phyloP scores from a whole-genome alignment of 2,329 filamentous ascomycete genomes.

The Sporothrix globosa region DNA sequence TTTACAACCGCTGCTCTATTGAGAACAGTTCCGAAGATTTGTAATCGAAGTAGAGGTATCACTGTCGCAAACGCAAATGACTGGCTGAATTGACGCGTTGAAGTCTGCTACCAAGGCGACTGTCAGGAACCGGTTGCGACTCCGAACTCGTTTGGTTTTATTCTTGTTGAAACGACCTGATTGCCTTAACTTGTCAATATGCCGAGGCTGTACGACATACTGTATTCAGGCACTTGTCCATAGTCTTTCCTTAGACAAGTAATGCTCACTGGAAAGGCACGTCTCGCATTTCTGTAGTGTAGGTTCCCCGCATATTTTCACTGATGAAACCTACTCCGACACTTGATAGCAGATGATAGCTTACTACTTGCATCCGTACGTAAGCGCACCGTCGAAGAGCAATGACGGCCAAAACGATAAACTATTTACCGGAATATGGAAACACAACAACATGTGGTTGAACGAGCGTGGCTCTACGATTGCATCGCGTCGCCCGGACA shows the following conservation, averaged over 20 bases:
- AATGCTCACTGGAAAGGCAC: neutral
- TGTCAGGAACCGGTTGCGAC: conserved; percentile 4
- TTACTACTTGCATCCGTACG: neutral
- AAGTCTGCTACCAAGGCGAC: neutral
- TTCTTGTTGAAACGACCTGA: neutral
- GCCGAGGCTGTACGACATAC: neutral
- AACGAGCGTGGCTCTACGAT: neutral
- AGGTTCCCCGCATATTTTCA: conserved; percentile 1
- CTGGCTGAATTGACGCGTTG: neutral
- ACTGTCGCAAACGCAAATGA: neutral
- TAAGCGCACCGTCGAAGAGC: neutral
- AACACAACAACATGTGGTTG: neutral
- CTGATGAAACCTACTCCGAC: conserved; percentile 17
- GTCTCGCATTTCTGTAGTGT: neutral
- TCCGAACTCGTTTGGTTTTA: neutral
- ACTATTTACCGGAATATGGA: too few species aligned
- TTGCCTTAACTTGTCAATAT: neutral
- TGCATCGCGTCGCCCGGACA: neutral
- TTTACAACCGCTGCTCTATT: neutral
- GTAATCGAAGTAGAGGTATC: neutral
- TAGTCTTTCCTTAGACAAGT: neutral
- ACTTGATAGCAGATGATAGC: conserved; percentile 18
- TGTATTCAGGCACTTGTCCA: too few species aligned
- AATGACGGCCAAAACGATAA: neutral
- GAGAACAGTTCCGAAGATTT: too few species aligned